Evolutionary conservation across 805 yeast genomes (phyloP).

Genomic region (Candida lessepsii): DNA sequence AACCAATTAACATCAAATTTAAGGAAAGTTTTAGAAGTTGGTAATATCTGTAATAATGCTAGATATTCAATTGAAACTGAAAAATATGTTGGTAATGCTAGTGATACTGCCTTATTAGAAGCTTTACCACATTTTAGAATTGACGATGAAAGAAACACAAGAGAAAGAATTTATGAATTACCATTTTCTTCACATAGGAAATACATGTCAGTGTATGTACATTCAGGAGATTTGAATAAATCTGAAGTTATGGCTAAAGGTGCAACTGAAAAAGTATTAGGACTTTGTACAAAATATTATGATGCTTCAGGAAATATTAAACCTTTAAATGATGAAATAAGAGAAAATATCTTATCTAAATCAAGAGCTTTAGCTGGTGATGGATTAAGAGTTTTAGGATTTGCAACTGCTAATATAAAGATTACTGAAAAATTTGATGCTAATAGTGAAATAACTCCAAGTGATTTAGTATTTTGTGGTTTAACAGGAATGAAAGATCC

Average conservation of each 20-base stretch:
- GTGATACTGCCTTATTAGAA: conserved; percentile 88
- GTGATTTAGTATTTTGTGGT: conserved; percentile 75
- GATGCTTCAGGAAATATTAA: conserved; percentile 58
- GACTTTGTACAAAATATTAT: conserved; percentile 56
- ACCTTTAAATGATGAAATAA: conserved; percentile 54
- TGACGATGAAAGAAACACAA: conserved; percentile 64
- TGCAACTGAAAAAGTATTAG: conserved; percentile 75
- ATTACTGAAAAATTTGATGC: conserved; percentile 28
- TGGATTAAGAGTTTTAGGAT: conserved; percentile 83
- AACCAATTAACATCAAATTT: conserved; percentile 55
- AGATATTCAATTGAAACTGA: conserved; percentile 66
- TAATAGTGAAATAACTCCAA: conserved; percentile 41
- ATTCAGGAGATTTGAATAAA: conserved; percentile 56
- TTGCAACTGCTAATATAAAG: conserved; percentile 55
- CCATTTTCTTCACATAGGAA: conserved; percentile 85
- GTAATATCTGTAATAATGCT: conserved; percentile 75
- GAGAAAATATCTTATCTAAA: conserved; percentile 48
- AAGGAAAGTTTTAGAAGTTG: conserved; percentile 55
- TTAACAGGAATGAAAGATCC: conserved; percentile 97
- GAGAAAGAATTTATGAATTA: conserved; percentile 63
- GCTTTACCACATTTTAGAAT: conserved; percentile 67
- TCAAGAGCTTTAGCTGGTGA: conserved; percentile 70
- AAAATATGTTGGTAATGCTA: conserved; percentile 84
- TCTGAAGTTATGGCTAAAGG: conserved; percentile 78
- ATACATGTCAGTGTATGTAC: conserved; percentile 81